phyloP scores from a whole-genome alignment of 2,329 filamentous ascomycete genomes.

The Blumeriella jaapii region DNA sequence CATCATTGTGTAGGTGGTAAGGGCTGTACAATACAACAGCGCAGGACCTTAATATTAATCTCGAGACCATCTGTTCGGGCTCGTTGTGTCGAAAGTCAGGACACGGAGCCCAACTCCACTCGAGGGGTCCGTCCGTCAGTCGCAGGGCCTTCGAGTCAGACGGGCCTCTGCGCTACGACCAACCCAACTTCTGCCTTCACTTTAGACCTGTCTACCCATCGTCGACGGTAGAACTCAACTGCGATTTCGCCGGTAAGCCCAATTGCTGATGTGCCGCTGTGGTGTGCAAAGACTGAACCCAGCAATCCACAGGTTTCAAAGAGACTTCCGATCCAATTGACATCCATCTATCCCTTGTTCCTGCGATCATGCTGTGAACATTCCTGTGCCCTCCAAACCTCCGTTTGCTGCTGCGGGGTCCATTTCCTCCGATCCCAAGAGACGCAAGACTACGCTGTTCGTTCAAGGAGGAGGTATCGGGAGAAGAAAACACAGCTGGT shows the following conservation, averaged over 20 bases:
- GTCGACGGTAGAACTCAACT: slow-evolving; percentile 4
- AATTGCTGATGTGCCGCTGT: slow-evolving; percentile 1
- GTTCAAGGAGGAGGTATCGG: slow-evolving; percentile 1
- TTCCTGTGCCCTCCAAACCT: slow-evolving; percentile 8
- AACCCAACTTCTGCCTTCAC: slow-evolving; percentile 6
- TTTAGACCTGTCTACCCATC: slow-evolving; percentile 5
- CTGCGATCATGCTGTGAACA: slow-evolving; percentile 17
- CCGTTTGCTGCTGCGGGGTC: slow-evolving; percentile 8
- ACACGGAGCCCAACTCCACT: too few species aligned
- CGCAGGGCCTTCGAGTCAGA: too few species aligned
- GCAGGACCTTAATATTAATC: too few species aligned
- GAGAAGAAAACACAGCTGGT: slow-evolving; percentile 4
- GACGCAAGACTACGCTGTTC: too few species aligned
- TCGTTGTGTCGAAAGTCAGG: too few species aligned
- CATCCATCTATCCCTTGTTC: slow-evolving; percentile 2
- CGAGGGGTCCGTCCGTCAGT: too few species aligned
- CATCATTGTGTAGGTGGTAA: too few species aligned
- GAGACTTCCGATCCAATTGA: background rate
- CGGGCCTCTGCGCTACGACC: slow-evolving; percentile 1
- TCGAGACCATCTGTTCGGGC: too few species aligned
- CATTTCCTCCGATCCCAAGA: too few species aligned
- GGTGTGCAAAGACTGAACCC: slow-evolving; percentile 3
- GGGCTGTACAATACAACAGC: too few species aligned
- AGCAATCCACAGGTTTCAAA: background rate
- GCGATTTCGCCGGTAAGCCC: slow-evolving; percentile 10